phyloP scores from a whole-genome alignment of 2,329 filamentous ascomycete species.

The Westerdykella aurantiaca region DNA sequence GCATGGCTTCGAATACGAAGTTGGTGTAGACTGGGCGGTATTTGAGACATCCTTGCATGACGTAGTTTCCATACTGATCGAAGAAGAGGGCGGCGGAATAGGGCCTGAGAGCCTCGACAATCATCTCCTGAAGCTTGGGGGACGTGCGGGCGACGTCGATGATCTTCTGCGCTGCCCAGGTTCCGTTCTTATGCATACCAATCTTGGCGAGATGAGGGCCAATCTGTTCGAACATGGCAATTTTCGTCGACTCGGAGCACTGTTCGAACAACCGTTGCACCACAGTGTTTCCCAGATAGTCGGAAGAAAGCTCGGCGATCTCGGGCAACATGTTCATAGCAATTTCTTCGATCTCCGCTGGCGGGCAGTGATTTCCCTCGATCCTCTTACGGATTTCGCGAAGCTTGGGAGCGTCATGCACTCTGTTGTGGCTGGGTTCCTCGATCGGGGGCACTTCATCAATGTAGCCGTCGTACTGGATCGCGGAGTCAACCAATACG shows the following conservation, averaged over 20 bases:
- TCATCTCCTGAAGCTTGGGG: slow-evolving; percentile 73
- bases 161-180: slow-evolving; percentile 98
- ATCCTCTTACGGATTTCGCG: slow-evolving; percentile 96
- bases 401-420: slow-evolving; percentile 90
- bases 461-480: slow-evolving; percentile 65
- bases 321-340: slow-evolving; percentile 93
- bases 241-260: slow-evolving; percentile 83
- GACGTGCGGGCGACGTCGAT: slow-evolving; percentile 85
- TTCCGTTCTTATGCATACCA: slow-evolving; percentile 97
- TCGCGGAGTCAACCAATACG: slow-evolving; percentile 67
- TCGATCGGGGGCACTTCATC: slow-evolving; percentile 84
- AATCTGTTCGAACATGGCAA: slow-evolving; percentile 85
- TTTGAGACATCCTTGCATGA: slow-evolving; percentile 90
- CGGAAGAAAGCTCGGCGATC: slow-evolving; percentile 87
- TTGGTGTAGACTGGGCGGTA: slow-evolving; percentile 86
- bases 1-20: slow-evolving; percentile 97
- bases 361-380: slow-evolving; percentile 84
- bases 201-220: slow-evolving; percentile 91
- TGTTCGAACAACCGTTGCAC: slow-evolving; percentile 98
- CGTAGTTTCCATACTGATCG: slow-evolving; percentile 98
- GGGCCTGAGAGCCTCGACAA: slow-evolving; percentile 75
- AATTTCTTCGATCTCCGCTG: slow-evolving; percentile 84
- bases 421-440: slow-evolving; percentile 80
- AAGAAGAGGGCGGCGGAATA: slow-evolving; percentile 90
- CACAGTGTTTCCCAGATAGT: slow-evolving; percentile 98